Percentiles rank a stretch among this genome's conserved stretches.
phyloP scores from a whole-genome alignment of 2,329 filamentous ascomycete species.

The Stromatinia cepivora region DNA sequence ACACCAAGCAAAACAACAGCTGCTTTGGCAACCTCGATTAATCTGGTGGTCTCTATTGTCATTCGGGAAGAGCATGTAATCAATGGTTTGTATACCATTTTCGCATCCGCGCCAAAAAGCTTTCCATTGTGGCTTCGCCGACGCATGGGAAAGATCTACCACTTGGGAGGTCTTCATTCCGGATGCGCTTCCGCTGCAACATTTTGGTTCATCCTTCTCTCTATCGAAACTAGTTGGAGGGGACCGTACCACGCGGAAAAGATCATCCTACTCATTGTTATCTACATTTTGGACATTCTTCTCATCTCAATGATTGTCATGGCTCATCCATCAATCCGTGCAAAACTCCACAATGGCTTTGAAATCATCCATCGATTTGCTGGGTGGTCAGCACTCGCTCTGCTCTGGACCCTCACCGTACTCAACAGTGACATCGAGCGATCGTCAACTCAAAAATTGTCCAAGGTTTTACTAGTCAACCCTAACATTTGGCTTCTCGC shows the following conservation, averaged over 20 bases:
- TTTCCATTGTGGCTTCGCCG: slow-evolving; percentile 51
- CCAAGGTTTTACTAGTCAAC: slow-evolving; percentile 45
- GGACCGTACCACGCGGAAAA: slow-evolving; percentile 43
- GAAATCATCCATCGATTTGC: slow-evolving; percentile 71
- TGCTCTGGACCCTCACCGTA: slow-evolving; percentile 66
- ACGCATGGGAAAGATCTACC: slow-evolving; percentile 51
- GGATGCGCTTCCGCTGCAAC: slow-evolving; percentile 51
- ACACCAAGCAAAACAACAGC: slow-evolving; percentile 6
- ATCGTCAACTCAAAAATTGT: slow-evolving; percentile 38
- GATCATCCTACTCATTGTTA: slow-evolving; percentile 50
- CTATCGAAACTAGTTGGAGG: slow-evolving; percentile 40
- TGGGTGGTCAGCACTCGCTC: slow-evolving; percentile 65
- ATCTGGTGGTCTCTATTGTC: slow-evolving; percentile 48
- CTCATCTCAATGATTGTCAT: slow-evolving; percentile 60
- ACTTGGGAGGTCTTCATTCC: slow-evolving; percentile 55
- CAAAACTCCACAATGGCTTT: slow-evolving; percentile 65
- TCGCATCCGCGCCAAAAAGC: slow-evolving; percentile 48
- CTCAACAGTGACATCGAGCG: slow-evolving; percentile 52
- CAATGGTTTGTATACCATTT: slow-evolving; percentile 51
- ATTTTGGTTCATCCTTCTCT: slow-evolving; percentile 49
- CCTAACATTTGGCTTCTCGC: slow-evolving; percentile 68
- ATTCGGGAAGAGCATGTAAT: slow-evolving; percentile 56
- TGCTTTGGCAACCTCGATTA: slow-evolving; percentile 26
- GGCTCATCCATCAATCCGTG: slow-evolving; percentile 64
- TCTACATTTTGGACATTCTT: slow-evolving; percentile 58